Base-by-base conservation (phyloP, 108 stramenopile species). In the Cyclotella cryptica region DNA sequence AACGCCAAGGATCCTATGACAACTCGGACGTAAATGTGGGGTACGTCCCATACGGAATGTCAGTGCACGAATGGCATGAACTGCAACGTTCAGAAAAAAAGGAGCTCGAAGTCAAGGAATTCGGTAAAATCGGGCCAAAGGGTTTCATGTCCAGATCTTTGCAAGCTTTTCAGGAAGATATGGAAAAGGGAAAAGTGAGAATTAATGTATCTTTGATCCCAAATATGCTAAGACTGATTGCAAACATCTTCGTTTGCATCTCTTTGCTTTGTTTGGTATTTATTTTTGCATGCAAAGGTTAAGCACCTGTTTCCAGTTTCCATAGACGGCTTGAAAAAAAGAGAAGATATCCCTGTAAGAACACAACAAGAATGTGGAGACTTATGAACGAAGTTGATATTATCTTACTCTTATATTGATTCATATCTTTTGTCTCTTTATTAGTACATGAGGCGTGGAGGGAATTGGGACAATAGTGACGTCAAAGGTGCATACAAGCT, bases 391-490 rank as follows among this genome's bases (percentile, higher is more conserved):
- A 3, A 28, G 26, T 49, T 21, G 35, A n/a, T 3, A 12, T 3
- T 30, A 66, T 30, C 13, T 55, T 57, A 27, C 10, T 43, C 3
- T 19, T 43, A 59, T 13, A 54, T 58, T 51, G 42, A 21, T 28
- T 17, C n/a, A 58, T 22, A 57, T 71, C 30, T 15, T 49, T 6
- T 70, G 14, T 47, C 29, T 52, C 39, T 43, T n/a, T 17, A n/a
- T n/a, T 29, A 74, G 73, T 65, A 86, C 82, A 86, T 86, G 86
- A 82, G 83, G 68, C 78, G 86, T 22, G 78, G 78, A 59, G 86
- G 86, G 44, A 43, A 71, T 45, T 90, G 90, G 90, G 90, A 90
- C 52, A 88, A 90, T 57, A 74, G 82, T 30, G 89, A 92, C 72
- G 81, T 92, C 57, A 81, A 81, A 40, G 89, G 92, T 19, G 89